Percentiles rank a stretch among this genome's conserved stretches.
Conservation (phyloP, 1,139 yeast species). For the Sugiyamaella castrensis region DNA sequence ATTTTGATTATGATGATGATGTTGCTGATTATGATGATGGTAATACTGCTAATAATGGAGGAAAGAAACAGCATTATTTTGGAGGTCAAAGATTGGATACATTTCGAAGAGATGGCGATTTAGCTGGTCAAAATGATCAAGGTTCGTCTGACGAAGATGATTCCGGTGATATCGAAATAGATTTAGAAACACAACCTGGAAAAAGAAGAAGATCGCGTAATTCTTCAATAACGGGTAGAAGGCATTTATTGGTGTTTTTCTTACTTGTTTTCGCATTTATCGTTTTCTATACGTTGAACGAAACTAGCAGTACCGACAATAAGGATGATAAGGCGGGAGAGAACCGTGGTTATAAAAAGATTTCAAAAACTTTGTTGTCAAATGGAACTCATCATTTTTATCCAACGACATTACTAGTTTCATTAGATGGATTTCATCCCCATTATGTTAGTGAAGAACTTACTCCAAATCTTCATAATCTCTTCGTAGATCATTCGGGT, state of each 20-base stretch:
- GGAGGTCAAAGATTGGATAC: constrained; percentile 16
- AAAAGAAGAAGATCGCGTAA: constrained; percentile 5
- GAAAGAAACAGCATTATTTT: constrained; percentile 2
- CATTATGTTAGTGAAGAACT: constrained; percentile 65
- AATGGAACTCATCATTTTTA: constrained; percentile 74
- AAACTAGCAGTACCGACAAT: not conserved
- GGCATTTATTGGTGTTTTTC: constrained; percentile 1
- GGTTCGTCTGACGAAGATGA: constrained; percentile 24
- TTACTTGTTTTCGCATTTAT: constrained; percentile 7
- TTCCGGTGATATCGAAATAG: constrained; percentile 29
- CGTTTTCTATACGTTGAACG: constrained; percentile 2
- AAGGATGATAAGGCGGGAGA: not conserved
- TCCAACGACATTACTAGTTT: constrained; percentile 74
- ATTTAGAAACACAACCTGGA: constrained; percentile 27
- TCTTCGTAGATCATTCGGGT: constrained; percentile 55
- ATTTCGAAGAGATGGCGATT: constrained; percentile 11
- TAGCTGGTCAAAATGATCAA: constrained; percentile 4
- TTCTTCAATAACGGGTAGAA: constrained; percentile 7
- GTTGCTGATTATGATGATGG: constrained; percentile 4
- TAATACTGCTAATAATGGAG: not conserved
- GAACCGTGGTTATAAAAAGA: constrained; percentile 1
- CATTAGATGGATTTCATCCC: constrained; percentile 90
- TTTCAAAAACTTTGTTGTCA: constrained; percentile 38
- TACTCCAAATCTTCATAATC: constrained; percentile 68
- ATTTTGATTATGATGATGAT: constrained; percentile 6